Evolutionary conservation across 192 early-diverging fungal species (phyloP).

Genomic region (Podila minutissima): DNA sequence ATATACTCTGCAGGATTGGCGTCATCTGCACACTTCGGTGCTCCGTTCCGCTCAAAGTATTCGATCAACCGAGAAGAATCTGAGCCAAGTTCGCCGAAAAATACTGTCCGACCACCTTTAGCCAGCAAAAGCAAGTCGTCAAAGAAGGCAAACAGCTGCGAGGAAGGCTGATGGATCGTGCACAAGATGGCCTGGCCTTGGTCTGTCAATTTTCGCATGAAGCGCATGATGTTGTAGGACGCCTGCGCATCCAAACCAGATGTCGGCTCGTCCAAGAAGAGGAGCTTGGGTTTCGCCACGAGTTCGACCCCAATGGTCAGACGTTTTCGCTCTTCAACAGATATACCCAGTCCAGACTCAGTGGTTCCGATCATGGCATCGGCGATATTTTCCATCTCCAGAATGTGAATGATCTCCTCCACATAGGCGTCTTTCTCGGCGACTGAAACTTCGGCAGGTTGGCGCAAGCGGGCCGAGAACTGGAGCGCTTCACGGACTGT

Average conservation of each 20-base stretch:
- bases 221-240: slow-evolving; percentile 74
- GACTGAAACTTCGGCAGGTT: slow-evolving; percentile 65
- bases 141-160: slow-evolving; percentile 83
- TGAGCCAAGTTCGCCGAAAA: slow-evolving; percentile 82
- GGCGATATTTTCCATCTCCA: slow-evolving; percentile 76
- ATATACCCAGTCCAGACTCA: slow-evolving; percentile 76
- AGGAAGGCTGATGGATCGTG: slow-evolving; percentile 87
- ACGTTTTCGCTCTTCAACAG: slow-evolving; percentile 86
- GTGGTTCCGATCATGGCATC: slow-evolving; percentile 76
- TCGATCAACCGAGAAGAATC: slow-evolving; percentile 69
- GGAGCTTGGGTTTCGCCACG: slow-evolving; percentile 75
- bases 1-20: slow-evolving; percentile 92
- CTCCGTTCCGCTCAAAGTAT: slow-evolving; percentile 82
- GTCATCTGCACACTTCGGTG: slow-evolving; percentile 64
- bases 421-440: slow-evolving; percentile 74
- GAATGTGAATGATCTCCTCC: slow-evolving; percentile 74
- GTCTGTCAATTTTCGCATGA: slow-evolving; percentile 68
- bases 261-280: slow-evolving; percentile 92
- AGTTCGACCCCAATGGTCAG: slow-evolving; percentile 87
- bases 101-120: slow-evolving; percentile 80
- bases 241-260: slow-evolving; percentile 83
- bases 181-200: slow-evolving; percentile 74
- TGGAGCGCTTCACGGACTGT: slow-evolving; percentile 80
- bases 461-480: slow-evolving; percentile 80
- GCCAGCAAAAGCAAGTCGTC: slow-evolving; percentile 81